Percentiles rank a stretch among this genome's conserved stretches.
Conservation (phyloP, 345 rosid genomes). For the Lagerstroemia speciosa region DNA sequence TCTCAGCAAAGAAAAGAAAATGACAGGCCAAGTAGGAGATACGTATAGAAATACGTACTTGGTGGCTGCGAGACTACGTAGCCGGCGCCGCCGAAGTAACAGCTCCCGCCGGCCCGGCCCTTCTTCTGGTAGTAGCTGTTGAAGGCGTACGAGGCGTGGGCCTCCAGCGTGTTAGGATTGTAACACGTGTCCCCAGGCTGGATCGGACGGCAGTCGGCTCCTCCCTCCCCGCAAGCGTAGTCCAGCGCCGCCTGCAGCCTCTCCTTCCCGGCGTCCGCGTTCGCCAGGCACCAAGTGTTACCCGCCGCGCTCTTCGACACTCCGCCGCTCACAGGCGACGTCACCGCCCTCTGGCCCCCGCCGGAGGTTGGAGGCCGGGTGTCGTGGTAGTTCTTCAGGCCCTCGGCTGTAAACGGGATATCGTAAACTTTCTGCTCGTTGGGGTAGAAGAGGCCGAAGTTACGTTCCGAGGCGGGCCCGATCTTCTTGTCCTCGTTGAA, state of each 20-base stretch:
- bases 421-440: slow-evolving; percentile 70
- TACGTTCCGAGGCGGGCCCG: slow-evolving; percentile 85
- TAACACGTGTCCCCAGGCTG: slow-evolving; percentile 67
- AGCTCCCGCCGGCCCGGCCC: slow-evolving; percentile 56
- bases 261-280: slow-evolving; percentile 40
- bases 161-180: slow-evolving; percentile 61
- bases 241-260: slow-evolving; percentile 65
- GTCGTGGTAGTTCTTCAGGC: slow-evolving; percentile 41
- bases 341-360: slow-evolving; percentile 10
- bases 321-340: slow-evolving; percentile 21
- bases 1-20: too few relatives aligned
- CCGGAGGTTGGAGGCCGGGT: slow-evolving; percentile 21
- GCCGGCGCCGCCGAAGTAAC: slow-evolving; percentile 86
- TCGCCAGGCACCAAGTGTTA: slow-evolving; percentile 80
- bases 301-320: slow-evolving; percentile 55
- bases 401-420: slow-evolving; percentile 57
- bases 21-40: neutral
- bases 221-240: slow-evolving; percentile 87
- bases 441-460: slow-evolving; percentile 90
- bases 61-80: slow-evolving; percentile 74
- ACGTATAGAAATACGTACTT: slow-evolving; percentile 32
- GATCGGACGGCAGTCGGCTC: slow-evolving; percentile 74
- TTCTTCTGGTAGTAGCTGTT: slow-evolving; percentile 86
- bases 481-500: slow-evolving; percentile 75
- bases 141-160: slow-evolving; percentile 94